These are phyloP conservation scores for Echria macrotheca DNA, from an alignment of 495 filamentous ascomycete species.

Conservation along the genomic window DNA sequence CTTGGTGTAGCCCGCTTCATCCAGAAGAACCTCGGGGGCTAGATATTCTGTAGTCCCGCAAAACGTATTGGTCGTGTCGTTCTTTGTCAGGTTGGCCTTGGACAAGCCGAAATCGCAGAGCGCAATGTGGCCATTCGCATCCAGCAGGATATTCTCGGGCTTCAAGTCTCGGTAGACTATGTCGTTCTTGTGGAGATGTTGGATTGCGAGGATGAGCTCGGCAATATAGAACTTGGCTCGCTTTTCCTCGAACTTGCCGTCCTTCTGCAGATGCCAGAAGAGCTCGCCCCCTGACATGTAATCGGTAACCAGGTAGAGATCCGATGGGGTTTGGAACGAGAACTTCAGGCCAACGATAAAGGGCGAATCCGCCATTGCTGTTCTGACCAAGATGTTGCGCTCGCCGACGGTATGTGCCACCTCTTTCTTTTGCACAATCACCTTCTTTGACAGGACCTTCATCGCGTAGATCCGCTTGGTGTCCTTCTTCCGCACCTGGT, in stretches of 20 bases:
- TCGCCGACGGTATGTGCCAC: conserved; percentile 95
- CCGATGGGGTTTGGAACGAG: conserved; percentile 95
- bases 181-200: conserved; percentile 92
- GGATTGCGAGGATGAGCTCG: conserved; percentile 89
- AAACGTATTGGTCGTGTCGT: conserved; percentile 98
- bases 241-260: conserved; percentile 90
- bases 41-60: conserved; percentile 98
- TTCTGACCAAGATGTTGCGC: conserved; percentile 93
- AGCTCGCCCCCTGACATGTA: conserved; percentile 99
- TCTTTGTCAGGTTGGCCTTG: conserved; percentile 92
- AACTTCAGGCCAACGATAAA: conserved; percentile 99
- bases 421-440: conserved; percentile 99
- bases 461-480: conserved; percentile 95
- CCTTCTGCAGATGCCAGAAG: conserved; percentile 98
- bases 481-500: conserved; percentile 98
- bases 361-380: conserved; percentile 89
- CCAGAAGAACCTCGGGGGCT: conserved; percentile 88
- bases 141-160: conserved; percentile 95
- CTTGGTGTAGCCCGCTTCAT: conserved; percentile 97
- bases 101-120: conserved; percentile 96
- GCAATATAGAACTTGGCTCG: conserved; percentile 99
- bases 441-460: conserved; percentile 99
- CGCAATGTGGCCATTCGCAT: conserved; percentile 85
- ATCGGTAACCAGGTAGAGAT: conserved; percentile 97
- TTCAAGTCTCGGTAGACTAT: conserved; percentile 98